Evolutionary conservation across 2,329 filamentous ascomycete species (phyloP), one percentile per base, ranked within the genome.

Genomic region (Bipolaris cookei): DNA sequence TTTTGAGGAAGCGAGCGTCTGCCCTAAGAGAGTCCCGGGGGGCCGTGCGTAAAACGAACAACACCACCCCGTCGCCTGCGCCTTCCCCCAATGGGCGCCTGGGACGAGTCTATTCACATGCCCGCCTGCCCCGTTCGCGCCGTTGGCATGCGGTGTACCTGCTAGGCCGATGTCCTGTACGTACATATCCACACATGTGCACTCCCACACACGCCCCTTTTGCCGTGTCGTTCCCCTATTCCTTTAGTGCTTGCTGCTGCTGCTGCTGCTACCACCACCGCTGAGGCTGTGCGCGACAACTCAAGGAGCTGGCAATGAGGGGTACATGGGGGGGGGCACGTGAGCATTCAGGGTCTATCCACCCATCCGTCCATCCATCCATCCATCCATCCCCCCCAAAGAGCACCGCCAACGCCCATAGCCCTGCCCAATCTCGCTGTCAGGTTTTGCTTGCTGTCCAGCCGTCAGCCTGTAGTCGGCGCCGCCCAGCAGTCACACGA

Each of bases 1-100:
- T 68, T 71, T 69, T 68, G 65, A 64, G 64, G 66, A 68, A 69
- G 66, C 65, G 63, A 69, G 66, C 65, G 66, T 61, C 66, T 69
- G 65, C 63, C 60, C 63, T 56, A 56, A 47, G 53, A 56, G 35
- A 13, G 18, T 20, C 38, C 55, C 57, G 62, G 56, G 38, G 48
- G 52, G 57, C 45, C 55, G 58, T 61, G 55, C 55, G 38, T 18
- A 16, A 32, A 52, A 52, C 56, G 62, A 61, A 65, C 64, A 68
- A 54, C 65, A 64, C 61, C 56, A 61, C 61, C 60, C 63, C 59
- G 48, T 54, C 54, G 54, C 43, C 58, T 62, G 62, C 63, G 65
- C 65, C 62, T 67, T 63, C 62, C 64, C 62, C 59, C 62, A 65
- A 58, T 56, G 39, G 50, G 53, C 54, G 58, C 50, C 58, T 51